Evolutionary conservation across 495 filamentous ascomycete species (phyloP).

Genomic region (Terfezia claveryi): DNA sequence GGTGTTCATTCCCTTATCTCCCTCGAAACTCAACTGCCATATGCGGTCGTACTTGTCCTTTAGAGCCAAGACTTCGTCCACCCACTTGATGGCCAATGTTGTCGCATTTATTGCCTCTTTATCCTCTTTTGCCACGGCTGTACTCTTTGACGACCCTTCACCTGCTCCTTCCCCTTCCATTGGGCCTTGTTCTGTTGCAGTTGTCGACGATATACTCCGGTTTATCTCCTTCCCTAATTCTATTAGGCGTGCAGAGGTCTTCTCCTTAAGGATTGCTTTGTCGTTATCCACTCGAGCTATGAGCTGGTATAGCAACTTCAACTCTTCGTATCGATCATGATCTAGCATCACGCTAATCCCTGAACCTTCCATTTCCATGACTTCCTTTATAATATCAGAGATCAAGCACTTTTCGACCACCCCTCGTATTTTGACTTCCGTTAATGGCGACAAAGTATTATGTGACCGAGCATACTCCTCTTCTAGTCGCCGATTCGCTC

Average conservation of each 20-base stretch:
- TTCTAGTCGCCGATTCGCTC: constrained; percentile 43
- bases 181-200: constrained; percentile 14
- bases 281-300: constrained; percentile 56
- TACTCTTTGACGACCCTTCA: constrained; percentile 9
- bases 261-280: constrained; percentile 45
- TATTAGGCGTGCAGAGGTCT: constrained; percentile 50
- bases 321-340: constrained; percentile 54
- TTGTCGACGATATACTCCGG: constrained; percentile 18
- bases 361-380: constrained; percentile 62
- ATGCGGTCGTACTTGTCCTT: constrained; percentile 80
- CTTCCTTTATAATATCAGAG: constrained; percentile 47
- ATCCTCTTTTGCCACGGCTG: constrained; percentile 17
- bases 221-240: constrained; percentile 70
- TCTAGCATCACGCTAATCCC: constrained; percentile 82
- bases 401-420: constrained; percentile 71
- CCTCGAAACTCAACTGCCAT: constrained; percentile 42
- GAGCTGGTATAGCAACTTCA: constrained; percentile 55
- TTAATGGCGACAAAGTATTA: constrained; percentile 49
- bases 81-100: constrained; percentile 75
- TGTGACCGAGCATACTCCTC: constrained; percentile 68
- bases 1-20: constrained; percentile 58
- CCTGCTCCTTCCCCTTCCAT: constrained; percentile 2
- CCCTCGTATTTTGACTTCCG: constrained; percentile 46
- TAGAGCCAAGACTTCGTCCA: constrained; percentile 64
- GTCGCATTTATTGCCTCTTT: constrained; percentile 42